Evolutionary conservation across 495 filamentous ascomycete genomes (phyloP), one percentile per base, ranked within the genome.

Genomic region (Wilcoxina mikolae): DNA sequence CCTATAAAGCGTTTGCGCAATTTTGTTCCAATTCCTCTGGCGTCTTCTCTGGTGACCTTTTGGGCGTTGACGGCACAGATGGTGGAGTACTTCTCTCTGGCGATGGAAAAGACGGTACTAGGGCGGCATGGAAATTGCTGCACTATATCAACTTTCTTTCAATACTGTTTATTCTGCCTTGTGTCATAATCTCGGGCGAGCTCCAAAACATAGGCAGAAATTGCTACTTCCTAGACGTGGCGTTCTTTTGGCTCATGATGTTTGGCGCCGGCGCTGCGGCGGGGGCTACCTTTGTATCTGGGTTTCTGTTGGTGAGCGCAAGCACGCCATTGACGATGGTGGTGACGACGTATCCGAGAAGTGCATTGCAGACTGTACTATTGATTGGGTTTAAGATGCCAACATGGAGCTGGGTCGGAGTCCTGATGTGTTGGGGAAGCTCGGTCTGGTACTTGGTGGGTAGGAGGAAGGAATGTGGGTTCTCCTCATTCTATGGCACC

Each of bases 71-170:
- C 31, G 7, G 31, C 7, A 7, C 42, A n/a, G 9, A 45, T 17
- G 33, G 42, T 18, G 35, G 42, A 5, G 41, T 39, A 15, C 47
- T 57, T 15, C n/a, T 59, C 45, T 58, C 60, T 9, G 41, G 51
- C 11, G 69, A 68, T 15, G 50, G 59, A 3, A 66, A 68, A 28
- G 71, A 74, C 55, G 68, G 71, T 44, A 67, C 71, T 2, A 17
- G 51, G 3, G 33, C 74, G 7, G 68, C 69, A 53, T 77, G 68
- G 68, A 67, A 70, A 23, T 61, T 71, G 0, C 65, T 77, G 1
- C 74, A 76, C 59, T 76, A 76, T 51, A 65, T 62, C 0, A 76
- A 73, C 35, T 43, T 76, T 15, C 62, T 77, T 24, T 69, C 71
- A 33, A 68, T 76, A 35, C 0, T 72, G 9, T 51, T 76, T 2